A percentile compares a stretch with the other conserved stretches of the same genome.
These are phyloP conservation scores for Penicillium sp. DNA, from an alignment of 2,329 filamentous ascomycete genomes.

Conservation along the genomic window DNA sequence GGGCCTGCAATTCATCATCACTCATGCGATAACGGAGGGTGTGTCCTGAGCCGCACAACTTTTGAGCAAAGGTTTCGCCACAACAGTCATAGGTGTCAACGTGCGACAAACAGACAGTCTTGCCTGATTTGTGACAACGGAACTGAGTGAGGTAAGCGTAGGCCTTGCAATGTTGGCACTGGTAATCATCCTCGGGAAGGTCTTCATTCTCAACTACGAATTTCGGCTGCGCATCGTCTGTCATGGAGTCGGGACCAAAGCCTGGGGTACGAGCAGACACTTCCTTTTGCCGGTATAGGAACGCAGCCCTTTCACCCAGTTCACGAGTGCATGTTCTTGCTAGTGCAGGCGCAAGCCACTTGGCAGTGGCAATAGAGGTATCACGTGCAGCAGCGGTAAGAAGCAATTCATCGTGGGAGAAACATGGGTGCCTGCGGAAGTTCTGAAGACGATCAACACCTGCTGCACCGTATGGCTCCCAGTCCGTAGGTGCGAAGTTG, in stretches of 20 bases:
- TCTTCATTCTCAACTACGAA: constrained; percentile 70
- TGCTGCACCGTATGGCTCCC: constrained; percentile 86
- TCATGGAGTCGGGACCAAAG: constrained; percentile 48
- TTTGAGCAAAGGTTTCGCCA: constrained; percentile 63
- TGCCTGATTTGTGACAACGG: constrained; percentile 77
- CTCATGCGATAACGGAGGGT: constrained; percentile 74
- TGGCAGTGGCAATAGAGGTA: constrained; percentile 82
- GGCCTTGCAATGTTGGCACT: constrained; percentile 87
- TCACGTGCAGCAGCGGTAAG: constrained; percentile 84
- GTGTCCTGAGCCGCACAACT: constrained; percentile 70
- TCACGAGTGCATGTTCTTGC: constrained; percentile 76
- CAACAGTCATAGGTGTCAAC: constrained; percentile 81
- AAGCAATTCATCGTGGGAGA: constrained; percentile 93
- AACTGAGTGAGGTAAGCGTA: constrained; percentile 91
- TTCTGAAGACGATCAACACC: constrained; percentile 83
- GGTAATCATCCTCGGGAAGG: constrained; percentile 86
- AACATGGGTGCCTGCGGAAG: constrained; percentile 90
- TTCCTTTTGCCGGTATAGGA: constrained; percentile 65
- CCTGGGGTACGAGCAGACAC: constrained; percentile 56
- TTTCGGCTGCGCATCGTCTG: constrained; percentile 56
- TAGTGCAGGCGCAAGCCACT: constrained; percentile 89
- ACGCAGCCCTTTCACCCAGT: constrained; percentile 63
- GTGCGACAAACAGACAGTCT: constrained; percentile 78
- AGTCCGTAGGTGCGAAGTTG: constrained; percentile 92
- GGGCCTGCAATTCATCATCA: constrained; percentile 65